Evolutionary conservation across 495 filamentous ascomycete genomes (phyloP).

Genomic region (Aspergillus conjunctus): DNA sequence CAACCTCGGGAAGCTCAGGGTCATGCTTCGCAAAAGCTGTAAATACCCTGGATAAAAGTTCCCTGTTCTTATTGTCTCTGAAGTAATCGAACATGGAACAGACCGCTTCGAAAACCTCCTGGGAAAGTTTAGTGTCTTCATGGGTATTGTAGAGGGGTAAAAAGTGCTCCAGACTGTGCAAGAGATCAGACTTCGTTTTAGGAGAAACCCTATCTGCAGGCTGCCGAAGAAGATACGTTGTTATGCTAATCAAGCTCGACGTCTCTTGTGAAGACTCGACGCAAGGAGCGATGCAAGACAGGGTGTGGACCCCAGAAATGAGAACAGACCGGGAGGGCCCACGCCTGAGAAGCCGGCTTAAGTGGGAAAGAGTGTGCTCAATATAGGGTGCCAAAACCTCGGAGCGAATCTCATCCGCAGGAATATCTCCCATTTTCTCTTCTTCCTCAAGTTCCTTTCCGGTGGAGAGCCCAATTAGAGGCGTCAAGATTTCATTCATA

Average conservation of each 20-base stretch:
- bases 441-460: constrained; percentile 46
- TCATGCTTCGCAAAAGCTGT: constrained; percentile 66
- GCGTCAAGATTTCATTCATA: constrained; percentile 66
- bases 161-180: constrained; percentile 75
- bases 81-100: constrained; percentile 84
- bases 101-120: constrained; percentile 62
- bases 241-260: constrained; percentile 72
- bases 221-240: constrained; percentile 78
- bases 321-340: constrained; percentile 71
- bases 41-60: constrained; percentile 71
- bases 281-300: constrained; percentile 74
- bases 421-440: constrained; percentile 56
- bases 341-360: constrained; percentile 71
- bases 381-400: constrained; percentile 70
- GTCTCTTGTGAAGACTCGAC: constrained; percentile 69
- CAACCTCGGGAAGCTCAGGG: constrained; percentile 60
- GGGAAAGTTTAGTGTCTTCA: constrained; percentile 44
- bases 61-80: constrained; percentile 72
- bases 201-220: constrained; percentile 78
- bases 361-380: constrained; percentile 64
- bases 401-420: constrained; percentile 53
- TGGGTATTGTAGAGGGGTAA: constrained; percentile 61
- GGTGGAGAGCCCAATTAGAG: constrained; percentile 59
- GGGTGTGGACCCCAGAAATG: constrained; percentile 71
- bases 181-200: constrained; percentile 76